Conservation (phyloP, 2,329 filamentous ascomycete species). For the Arthrobotrys musiformis region DNA sequence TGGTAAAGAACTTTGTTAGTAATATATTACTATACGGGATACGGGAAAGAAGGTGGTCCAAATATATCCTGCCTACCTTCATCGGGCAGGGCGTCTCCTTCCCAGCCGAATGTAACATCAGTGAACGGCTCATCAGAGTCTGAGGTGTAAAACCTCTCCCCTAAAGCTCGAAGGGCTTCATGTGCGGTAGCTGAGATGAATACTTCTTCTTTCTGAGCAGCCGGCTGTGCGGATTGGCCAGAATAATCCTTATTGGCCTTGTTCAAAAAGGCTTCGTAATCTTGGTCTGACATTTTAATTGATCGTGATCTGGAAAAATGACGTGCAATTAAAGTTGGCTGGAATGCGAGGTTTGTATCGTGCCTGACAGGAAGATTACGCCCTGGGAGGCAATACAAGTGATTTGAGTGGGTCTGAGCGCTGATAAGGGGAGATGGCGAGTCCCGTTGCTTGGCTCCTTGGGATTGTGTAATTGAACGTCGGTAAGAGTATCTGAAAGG, state of each 20-base stretch:
- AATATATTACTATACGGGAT: constrained; percentile 26
- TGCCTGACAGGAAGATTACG: constrained; percentile 38
- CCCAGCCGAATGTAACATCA: constrained; percentile 54
- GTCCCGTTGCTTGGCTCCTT: constrained; percentile 16
- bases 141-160: constrained; percentile 74
- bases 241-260: constrained; percentile 80
- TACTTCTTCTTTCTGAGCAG: constrained; percentile 59
- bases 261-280: constrained; percentile 84
- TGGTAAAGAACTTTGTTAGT: constrained; percentile 19
- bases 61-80: constrained; percentile 53
- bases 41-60: background rate
- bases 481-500: background rate
- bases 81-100: constrained; percentile 54
- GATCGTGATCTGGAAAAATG: constrained; percentile 36
- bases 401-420: constrained; percentile 42
- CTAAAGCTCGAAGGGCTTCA: constrained; percentile 71
- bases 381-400: constrained; percentile 37
- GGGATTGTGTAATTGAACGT: background rate
- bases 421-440: constrained; percentile 10
- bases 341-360: constrained; percentile 52
- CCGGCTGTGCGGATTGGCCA: constrained; percentile 60
- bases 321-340: constrained; percentile 54
- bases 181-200: constrained; percentile 68
- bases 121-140: constrained; percentile 79
- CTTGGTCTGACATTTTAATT: constrained; percentile 72